Evolutionary conservation across 495 filamentous ascomycete genomes (phyloP).

Genomic region (Xylaria cubensis): DNA sequence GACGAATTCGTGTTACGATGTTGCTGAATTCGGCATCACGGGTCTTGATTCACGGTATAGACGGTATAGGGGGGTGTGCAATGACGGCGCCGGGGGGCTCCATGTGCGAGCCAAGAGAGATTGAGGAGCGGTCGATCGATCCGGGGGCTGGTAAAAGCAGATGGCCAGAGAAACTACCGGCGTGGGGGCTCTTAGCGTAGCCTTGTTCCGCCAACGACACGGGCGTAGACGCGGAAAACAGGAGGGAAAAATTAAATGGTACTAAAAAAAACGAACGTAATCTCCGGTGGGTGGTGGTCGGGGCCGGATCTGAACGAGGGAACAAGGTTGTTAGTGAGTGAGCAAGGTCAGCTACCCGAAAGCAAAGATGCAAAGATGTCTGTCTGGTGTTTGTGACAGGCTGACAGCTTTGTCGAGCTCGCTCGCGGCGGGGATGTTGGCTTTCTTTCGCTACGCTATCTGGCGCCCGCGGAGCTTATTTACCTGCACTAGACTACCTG

Average conservation of each 20-base stretch:
- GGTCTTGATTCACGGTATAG: conserved; percentile 8
- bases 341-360: conserved; percentile 14
- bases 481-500: background rate
- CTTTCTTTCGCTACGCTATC: background rate
- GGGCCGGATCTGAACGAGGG: conserved; percentile 9
- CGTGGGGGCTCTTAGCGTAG: conserved; percentile 7
- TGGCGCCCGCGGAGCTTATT: background rate
- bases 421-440: conserved; percentile 8
- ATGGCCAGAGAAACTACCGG: conserved; percentile 3
- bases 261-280: conserved; percentile 29
- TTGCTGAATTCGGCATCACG: conserved; percentile 15
- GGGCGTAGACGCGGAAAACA: conserved; percentile 1
- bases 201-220: conserved; percentile 2
- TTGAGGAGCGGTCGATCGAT: conserved; percentile 10
- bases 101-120: conserved; percentile 29
- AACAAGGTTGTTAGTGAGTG: conserved; percentile 3
- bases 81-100: conserved; percentile 23
- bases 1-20: conserved; percentile 15
- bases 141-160: background rate
- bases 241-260: conserved; percentile 1
- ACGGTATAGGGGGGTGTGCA: conserved; percentile 20
- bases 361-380: conserved; percentile 7
- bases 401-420: background rate
- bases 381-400: conserved; percentile 15
- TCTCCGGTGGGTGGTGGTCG: conserved; percentile 22